phyloP scores from a whole-genome alignment of 2,329 filamentous ascomycete genomes.

The Colletotrichum liriopes region DNA sequence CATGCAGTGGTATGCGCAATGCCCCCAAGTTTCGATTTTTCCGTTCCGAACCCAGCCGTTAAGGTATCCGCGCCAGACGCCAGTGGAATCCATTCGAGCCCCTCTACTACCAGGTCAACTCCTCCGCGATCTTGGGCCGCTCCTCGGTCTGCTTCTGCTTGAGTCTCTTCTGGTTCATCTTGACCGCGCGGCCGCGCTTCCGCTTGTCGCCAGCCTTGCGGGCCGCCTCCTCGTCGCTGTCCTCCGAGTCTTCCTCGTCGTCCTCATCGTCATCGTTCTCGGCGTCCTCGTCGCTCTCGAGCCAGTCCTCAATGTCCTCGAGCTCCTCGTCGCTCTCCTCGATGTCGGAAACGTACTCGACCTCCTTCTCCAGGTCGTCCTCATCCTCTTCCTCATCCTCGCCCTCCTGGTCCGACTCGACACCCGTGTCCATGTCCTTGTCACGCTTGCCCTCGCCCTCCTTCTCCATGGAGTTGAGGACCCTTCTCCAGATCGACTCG shows the following conservation, averaged over 20 bases:
- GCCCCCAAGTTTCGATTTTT: slow-evolving; percentile 29
- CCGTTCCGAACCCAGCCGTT: slow-evolving; percentile 39
- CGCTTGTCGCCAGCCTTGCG: slow-evolving; percentile 71
- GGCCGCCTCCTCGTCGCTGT: slow-evolving; percentile 69
- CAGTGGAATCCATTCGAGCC: slow-evolving; percentile 29
- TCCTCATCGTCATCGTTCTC: slow-evolving; percentile 73
- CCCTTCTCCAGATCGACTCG: slow-evolving; percentile 97
- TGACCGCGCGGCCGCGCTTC: slow-evolving; percentile 65
- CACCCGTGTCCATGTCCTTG: slow-evolving; percentile 89
- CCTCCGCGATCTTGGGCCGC: slow-evolving; percentile 58
- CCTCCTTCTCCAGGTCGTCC: slow-evolving; percentile 78
- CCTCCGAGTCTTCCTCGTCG: slow-evolving; percentile 71
- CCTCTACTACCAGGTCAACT: slow-evolving; percentile 57
- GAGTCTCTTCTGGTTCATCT: slow-evolving; percentile 59
- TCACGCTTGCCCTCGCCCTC: slow-evolving; percentile 87
- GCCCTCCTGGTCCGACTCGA: slow-evolving; percentile 83
- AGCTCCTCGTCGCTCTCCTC: slow-evolving; percentile 83
- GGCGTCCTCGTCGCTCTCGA: slow-evolving; percentile 78
- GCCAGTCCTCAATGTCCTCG: slow-evolving; percentile 91
- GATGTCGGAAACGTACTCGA: slow-evolving; percentile 95
- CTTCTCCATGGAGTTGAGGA: slow-evolving; percentile 90
- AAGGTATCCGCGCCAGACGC: slow-evolving; percentile 42
- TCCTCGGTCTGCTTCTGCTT: slow-evolving; percentile 65
- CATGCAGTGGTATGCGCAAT: slow-evolving; percentile 35
- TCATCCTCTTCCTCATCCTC: slow-evolving; percentile 76